Conservation (phyloP, 1,284 basidiomycete genomes). For the Coniferiporia sulphurascens region DNA sequence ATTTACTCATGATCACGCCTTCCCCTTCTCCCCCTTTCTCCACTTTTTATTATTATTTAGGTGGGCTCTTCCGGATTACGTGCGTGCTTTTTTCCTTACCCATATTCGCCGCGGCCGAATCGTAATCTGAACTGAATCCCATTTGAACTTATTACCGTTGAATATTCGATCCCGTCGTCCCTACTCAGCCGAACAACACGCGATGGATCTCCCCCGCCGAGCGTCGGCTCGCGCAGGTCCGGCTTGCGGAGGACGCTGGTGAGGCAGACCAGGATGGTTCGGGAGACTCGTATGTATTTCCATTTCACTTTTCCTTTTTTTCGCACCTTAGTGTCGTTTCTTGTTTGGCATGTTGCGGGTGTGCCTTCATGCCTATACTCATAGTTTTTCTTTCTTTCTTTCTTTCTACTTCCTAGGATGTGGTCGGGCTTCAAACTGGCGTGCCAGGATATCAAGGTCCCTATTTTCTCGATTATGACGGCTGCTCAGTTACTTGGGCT, state of each 20-base stretch:
- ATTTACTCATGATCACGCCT: no score
- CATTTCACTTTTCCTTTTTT: not conserved
- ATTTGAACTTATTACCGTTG: no score
- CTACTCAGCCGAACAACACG: conserved; percentile 30
- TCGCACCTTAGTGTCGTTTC: no score
- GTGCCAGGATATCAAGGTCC: conserved; percentile 32
- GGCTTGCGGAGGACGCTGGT: conserved; percentile 41
- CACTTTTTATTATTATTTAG: conserved; percentile 14
- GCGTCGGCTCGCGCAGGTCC: conserved; percentile 37
- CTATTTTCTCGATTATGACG: conserved; percentile 27
- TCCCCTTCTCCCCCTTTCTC: no score
- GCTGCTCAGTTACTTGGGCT: conserved; percentile 27
- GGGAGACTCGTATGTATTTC: conserved; percentile 25
- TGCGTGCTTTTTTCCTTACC: not conserved
- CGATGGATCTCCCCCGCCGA: conserved; percentile 38
- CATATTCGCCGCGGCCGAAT: no score
- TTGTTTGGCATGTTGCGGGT: no score
- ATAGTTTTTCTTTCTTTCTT: not conserved
- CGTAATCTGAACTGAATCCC: no score
- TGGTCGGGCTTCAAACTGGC: conserved; percentile 25
- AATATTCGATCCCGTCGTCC: not conserved
- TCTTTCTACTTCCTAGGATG: conserved; percentile 9
- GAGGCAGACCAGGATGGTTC: conserved; percentile 32
- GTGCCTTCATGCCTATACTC: no score
- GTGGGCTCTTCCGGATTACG: conserved; percentile 25